Conservation (phyloP, 2,329 filamentous ascomycete species). For the Aspergillus ochraceoroseus region DNA sequence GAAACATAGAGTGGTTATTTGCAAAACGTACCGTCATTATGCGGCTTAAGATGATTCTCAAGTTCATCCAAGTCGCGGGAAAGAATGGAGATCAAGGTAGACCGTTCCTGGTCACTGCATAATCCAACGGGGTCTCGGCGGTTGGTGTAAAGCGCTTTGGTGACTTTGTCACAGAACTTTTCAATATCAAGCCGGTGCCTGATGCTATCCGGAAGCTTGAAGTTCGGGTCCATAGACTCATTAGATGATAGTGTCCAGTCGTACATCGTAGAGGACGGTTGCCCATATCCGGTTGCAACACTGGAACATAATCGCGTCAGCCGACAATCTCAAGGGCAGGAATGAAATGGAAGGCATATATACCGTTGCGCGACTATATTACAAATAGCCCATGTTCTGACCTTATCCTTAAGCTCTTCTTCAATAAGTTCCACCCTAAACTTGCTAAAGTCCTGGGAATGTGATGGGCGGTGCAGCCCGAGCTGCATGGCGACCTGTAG, state of each 20-base stretch:
- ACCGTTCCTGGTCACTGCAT: conserved; percentile 43
- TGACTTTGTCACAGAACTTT: conserved; percentile 56
- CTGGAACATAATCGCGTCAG: conserved; percentile 31
- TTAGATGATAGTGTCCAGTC: conserved; percentile 53
- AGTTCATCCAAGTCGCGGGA: conserved; percentile 47
- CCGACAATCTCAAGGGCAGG: background rate
- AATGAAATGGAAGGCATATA: conserved; percentile 17
- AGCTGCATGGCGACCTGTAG: conserved; percentile 65
- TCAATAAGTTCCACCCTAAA: conserved; percentile 53
- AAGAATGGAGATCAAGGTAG: conserved; percentile 44
- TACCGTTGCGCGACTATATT: conserved; percentile 64
- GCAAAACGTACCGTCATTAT: conserved; percentile 39
- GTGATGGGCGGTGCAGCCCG: conserved; percentile 59
- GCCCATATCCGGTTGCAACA: conserved; percentile 64
- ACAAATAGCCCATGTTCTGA: conserved; percentile 63
- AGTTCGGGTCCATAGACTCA: conserved; percentile 43
- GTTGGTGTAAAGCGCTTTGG: conserved; percentile 54
- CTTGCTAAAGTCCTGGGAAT: conserved; percentile 55
- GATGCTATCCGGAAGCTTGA: conserved; percentile 50
- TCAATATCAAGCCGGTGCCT: conserved; percentile 53
- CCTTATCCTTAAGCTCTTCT: conserved; percentile 59
- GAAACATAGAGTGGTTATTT: background rate
- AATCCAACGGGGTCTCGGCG: conserved; percentile 51
- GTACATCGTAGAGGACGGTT: conserved; percentile 59
- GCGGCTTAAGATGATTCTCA: conserved; percentile 48